Evolutionary conservation across 2,329 filamentous ascomycete genomes (phyloP), one percentile per base, ranked within the genome.

Genomic region (Monilinia vaccinii-corymbosi): DNA sequence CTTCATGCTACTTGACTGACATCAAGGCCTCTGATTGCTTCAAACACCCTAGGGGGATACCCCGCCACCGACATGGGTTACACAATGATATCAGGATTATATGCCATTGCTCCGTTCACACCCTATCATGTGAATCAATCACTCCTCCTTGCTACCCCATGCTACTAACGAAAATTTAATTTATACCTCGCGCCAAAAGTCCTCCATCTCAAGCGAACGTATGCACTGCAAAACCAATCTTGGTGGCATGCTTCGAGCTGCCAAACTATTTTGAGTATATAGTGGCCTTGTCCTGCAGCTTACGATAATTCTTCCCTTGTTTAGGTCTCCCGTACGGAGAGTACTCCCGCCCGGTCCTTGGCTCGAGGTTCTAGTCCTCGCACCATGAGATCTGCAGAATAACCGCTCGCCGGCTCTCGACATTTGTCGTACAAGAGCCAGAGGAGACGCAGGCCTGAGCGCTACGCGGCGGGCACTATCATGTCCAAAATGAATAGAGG

Each of bases 51-150:
- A 38, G 34, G 38, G 25, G 49, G 49, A 51, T 51, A 38, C 32
- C 18, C 56, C 52, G 56, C 56, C 56, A 58, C 56, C 56, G 18
- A 25, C 56, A 52, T 58, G 47, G 28, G 56, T 58, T 28, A 58
- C 56, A 58, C 56, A 52, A 51, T 51, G 47, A 58, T 25, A 40
- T 31, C 46, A 51, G 25, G 3, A 28, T 28, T 6, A 51, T 28
- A 51, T 44, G 11, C 4, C 28, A 55, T 55, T 55, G 14, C 25
- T 55, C 23, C 13, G 8, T 58, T 7, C 40, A 34, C 51, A 44
- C 51, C 50, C 38, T n/a, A 45, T 23, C n/a, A 11, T 44, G 38
- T 55, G n/a, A 55, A 44, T 18, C 1, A 10, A 18, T 14, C 31
- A 44, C 51, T 23, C 51, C 51, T 23, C 51, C 38, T 23, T 7